Conservation (phyloP, 225 moss, liverwort and hornwort species). For the Marchantia polymorpha region DNA sequence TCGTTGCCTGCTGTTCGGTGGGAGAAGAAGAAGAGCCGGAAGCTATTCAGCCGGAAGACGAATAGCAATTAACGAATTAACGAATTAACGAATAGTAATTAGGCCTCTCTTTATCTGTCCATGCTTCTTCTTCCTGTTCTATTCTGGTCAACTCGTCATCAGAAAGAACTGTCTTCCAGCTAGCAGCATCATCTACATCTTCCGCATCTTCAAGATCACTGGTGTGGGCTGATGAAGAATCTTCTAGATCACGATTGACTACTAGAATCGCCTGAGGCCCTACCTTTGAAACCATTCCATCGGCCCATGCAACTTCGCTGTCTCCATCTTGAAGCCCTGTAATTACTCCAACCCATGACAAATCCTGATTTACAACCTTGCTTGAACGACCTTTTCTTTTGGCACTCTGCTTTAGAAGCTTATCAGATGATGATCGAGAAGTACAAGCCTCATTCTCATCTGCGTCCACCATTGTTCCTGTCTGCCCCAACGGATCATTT, state of each 20-base stretch:
- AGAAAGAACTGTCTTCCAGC: constrained; percentile 88
- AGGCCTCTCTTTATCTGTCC: too few relatives aligned
- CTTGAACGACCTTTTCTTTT: constrained; percentile 25
- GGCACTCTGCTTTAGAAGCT: constrained; percentile 32
- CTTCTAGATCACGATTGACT: too few relatives aligned
- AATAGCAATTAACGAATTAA: too few relatives aligned
- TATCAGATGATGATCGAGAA: constrained; percentile 25
- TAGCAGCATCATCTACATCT: constrained; percentile 79
- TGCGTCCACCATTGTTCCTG: constrained; percentile 58
- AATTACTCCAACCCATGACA: constrained; percentile 96
- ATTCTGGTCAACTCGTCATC: constrained; percentile 53
- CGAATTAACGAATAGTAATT: too few relatives aligned
- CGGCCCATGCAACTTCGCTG: constrained; percentile 94
- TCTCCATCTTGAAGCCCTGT: constrained; percentile 86
- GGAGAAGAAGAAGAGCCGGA: too few relatives aligned
- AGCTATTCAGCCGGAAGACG: too few relatives aligned
- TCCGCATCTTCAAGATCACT: constrained; percentile 83
- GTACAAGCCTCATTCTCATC: constrained; percentile 43
- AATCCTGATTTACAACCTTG: constrained; percentile 37
- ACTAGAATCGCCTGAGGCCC: too few relatives aligned
- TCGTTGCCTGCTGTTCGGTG: too few relatives aligned
- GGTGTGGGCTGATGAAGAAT: too few relatives aligned
- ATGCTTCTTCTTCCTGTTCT: too few relatives aligned
- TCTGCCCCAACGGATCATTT: constrained; percentile 60
- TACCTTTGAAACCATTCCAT: constrained; percentile 90